Evolutionary conservation across 768 basidiomycete genomes (phyloP).

Genomic region (Rhodotorula graminis): DNA sequence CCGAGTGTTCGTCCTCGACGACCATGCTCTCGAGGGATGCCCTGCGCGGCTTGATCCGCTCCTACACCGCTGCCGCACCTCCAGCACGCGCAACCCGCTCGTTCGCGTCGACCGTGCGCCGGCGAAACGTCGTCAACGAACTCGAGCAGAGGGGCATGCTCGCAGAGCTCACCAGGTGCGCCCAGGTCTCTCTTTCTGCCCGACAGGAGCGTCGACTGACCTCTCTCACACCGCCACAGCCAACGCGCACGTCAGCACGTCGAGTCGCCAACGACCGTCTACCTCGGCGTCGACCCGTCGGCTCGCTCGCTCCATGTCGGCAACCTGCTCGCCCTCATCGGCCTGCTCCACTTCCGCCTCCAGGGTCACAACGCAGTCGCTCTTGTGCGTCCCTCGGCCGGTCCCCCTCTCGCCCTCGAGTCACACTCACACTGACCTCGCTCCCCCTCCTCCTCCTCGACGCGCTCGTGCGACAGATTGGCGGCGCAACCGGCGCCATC

Average conservation of each 20-base stretch:
- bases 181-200: not conserved
- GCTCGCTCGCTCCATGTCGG: constrained; percentile 86
- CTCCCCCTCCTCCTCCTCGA: too few species aligned
- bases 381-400: constrained; percentile 57
- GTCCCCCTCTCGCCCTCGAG: fast-evolving
- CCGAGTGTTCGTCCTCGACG: not conserved
- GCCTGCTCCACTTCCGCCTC: constrained; percentile 77
- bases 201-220: too few species aligned
- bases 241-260: constrained; percentile 42
- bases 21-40: not conserved
- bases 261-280: constrained; percentile 54
- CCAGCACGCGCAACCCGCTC: not conserved
- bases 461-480: constrained; percentile 59
- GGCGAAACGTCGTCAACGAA: constrained; percentile 22
- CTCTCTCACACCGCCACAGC: constrained; percentile 18
- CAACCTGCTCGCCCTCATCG: constrained; percentile 82
- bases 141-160: constrained; percentile 31
- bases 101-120: not conserved
- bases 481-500: constrained; percentile 91
- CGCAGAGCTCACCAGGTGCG: constrained; percentile 30
- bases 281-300: constrained; percentile 89
- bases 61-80: not conserved
- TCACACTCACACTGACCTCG: not conserved
- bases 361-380: constrained; percentile 78
- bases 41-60: not conserved